Conservation (phyloP, 2,329 filamentous ascomycete genomes). For the Cladosporium austrohemisphaericum region DNA sequence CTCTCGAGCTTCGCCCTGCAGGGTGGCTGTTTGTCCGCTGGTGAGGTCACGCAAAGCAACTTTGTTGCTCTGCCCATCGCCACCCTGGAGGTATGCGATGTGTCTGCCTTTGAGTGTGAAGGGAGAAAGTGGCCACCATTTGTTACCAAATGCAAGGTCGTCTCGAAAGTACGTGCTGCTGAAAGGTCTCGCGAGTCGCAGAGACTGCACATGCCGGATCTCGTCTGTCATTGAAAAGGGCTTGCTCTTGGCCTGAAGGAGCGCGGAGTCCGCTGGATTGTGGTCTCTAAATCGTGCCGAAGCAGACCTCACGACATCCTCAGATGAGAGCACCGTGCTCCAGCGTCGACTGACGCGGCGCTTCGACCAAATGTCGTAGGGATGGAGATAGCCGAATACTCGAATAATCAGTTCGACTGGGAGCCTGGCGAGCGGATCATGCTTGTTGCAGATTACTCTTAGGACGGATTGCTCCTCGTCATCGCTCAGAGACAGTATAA, state of each 20-base stretch:
- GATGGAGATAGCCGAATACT: constrained; percentile 31
- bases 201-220: constrained; percentile 19
- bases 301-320: constrained; percentile 11
- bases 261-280: constrained; percentile 15
- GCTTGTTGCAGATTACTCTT: constrained; percentile 15
- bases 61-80: not conserved
- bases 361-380: constrained; percentile 27
- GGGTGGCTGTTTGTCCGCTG: not conserved
- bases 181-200: constrained; percentile 19
- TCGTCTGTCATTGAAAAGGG: not conserved
- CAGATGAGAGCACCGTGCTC: constrained; percentile 29
- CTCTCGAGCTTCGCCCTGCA: constrained; percentile 18
- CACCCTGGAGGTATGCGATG: constrained; percentile 19
- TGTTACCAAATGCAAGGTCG: not conserved
- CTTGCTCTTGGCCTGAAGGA: not conserved
- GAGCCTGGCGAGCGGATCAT: constrained; percentile 35
- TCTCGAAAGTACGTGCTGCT: constrained; percentile 10
- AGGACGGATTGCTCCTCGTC: constrained; percentile 6
- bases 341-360: constrained; percentile 35
- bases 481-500: no score
- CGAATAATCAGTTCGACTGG: constrained; percentile 37
- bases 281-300: constrained; percentile 16
- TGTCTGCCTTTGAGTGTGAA: constrained; percentile 16
- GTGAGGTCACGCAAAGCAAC: constrained; percentile 20
- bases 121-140: not conserved